Evolutionary conservation across 495 filamentous ascomycete species (phyloP).

Genomic region (Evernia prunastri): DNA sequence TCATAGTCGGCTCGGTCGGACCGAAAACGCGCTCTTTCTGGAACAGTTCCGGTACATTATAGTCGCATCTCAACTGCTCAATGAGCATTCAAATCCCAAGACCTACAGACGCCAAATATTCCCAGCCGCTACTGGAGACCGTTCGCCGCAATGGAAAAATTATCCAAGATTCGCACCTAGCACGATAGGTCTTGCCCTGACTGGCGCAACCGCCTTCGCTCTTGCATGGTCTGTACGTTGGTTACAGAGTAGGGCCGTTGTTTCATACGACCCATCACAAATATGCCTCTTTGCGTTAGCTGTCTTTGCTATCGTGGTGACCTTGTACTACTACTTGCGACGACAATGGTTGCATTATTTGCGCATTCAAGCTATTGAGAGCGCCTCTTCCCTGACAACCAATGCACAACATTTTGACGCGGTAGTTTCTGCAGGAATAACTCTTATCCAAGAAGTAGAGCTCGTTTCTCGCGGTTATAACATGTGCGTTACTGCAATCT

Average conservation of each 20-base stretch:
- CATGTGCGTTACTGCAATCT: constrained; percentile 51
- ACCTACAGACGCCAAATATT: constrained; percentile 42
- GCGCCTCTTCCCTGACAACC: constrained; percentile 64
- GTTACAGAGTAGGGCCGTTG: constrained; percentile 39
- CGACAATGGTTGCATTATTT: constrained; percentile 82
- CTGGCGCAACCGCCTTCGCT: constrained; percentile 54
- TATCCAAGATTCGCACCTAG: constrained; percentile 22
- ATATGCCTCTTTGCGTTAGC: constrained; percentile 40
- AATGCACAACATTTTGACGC: constrained; percentile 79
- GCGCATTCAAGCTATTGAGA: constrained; percentile 66
- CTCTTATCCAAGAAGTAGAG: constrained; percentile 92
- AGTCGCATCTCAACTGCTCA: constrained; percentile 86
- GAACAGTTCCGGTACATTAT: constrained; percentile 96
- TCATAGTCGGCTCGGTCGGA: constrained; percentile 70
- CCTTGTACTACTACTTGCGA: constrained; percentile 66
- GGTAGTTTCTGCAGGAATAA: constrained; percentile 69
- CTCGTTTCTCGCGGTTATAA: constrained; percentile 89
- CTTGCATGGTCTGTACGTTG: constrained; percentile 70
- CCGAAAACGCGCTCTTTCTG: constrained; percentile 80
- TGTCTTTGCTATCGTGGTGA: constrained; percentile 46
- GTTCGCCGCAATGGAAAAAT: constrained; percentile 2
- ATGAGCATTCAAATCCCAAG: constrained; percentile 51
- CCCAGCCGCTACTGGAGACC: constrained; percentile 39
- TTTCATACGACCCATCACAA: constrained; percentile 29
- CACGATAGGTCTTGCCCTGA: constrained; percentile 46